Base-by-base conservation (phyloP, 2,329 filamentous ascomycete genomes). In the Pseudopyricularia cyperi region DNA sequence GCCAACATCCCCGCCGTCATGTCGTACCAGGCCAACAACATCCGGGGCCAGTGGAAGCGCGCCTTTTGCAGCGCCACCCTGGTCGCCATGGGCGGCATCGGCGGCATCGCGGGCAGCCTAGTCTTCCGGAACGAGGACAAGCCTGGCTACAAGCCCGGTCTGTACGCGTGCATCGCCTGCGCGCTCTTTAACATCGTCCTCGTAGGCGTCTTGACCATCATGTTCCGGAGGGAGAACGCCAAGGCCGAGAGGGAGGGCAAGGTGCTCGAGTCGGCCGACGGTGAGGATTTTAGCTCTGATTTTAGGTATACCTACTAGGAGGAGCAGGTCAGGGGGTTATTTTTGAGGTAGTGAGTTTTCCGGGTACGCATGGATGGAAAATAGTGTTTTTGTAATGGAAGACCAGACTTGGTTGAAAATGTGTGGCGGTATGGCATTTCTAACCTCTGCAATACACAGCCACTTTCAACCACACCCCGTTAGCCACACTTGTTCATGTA, bases 1-100 rank as follows among this genome's bases (percentile, higher is more conserved):
- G 77, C 82, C 57, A 93, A 93, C 63, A 73, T 91, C 4, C 88
- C 89, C 0, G 74, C 80, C 2, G 73, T 80, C 46, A 80, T 94
- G 71, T 77, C 86, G 0, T 93, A 88, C 69, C 87, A 91, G 69
- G 86, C 87, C 42, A 93, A 91, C 68, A 94, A 94, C 66, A 84
- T 94, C 61, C 82, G 86, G 51, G 88, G 87, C 0, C 87, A 93
- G 68, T 94, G 87, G 87, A 94, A 91, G 70, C 80, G 89, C 48
- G 87, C 87, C 1, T 83, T 93, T 58, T 83, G 80, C 63, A 86
- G 80, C 54, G 85, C 87, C 2, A 84, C 82, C 0, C 75, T 91
- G 2, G 84, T 93, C 3, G 85, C 83, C 1, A 80, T 86, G 49
- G 87, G 87, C 7, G 87, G 85, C 2, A 71, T 94, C 26, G 88